Percentiles rank a stretch among this genome's conserved stretches.
phyloP scores from a whole-genome alignment of 116 monocot species.

The Dioscorea cayenensis region DNA sequence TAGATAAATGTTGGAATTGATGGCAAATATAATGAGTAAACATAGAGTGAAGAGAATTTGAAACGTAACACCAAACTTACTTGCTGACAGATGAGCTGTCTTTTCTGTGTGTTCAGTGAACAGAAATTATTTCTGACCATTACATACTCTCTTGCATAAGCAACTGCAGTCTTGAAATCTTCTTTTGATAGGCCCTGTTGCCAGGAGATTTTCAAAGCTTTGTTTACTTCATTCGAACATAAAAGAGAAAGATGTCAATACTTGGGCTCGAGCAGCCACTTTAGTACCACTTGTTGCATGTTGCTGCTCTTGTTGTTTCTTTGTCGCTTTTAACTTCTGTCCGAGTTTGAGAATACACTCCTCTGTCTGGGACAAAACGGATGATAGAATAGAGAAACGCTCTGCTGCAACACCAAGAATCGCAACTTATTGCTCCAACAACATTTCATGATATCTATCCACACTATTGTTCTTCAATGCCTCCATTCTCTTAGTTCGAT shows the following conservation, averaged over 20 bases:
- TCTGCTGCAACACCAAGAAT: conserved; percentile 81
- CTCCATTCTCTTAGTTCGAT: conserved; percentile 89
- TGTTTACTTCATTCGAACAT: not conserved
- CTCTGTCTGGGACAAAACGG: conserved; percentile 94
- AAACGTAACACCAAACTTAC: conserved; percentile 57
- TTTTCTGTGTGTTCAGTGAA: conserved; percentile 86
- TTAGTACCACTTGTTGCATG: conserved; percentile 82
- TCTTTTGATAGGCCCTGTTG: conserved; percentile 87
- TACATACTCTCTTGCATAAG: conserved; percentile 90
- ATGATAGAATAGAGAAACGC: conserved; percentile 83
- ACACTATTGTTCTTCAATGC: conserved; percentile 98
- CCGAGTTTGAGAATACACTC: conserved; percentile 92
- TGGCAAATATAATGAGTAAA: no score
- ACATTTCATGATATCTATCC: conserved; percentile 84
- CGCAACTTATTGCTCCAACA: conserved; percentile 83
- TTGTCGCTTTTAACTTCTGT: conserved; percentile 82
- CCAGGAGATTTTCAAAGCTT: not conserved
- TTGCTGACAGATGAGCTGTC: conserved; percentile 74
- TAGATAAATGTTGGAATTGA: no score
- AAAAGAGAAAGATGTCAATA: conserved; percentile 1
- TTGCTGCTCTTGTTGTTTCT: conserved; percentile 80
- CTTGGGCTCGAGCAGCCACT: conserved; percentile 73
- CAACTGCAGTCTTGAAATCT: conserved; percentile 79
- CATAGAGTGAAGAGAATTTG: no score
- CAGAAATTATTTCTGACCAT: conserved; percentile 86